Base-by-base conservation (phyloP, 2,329 filamentous ascomycete species). In the Fusarium sp. region DNA sequence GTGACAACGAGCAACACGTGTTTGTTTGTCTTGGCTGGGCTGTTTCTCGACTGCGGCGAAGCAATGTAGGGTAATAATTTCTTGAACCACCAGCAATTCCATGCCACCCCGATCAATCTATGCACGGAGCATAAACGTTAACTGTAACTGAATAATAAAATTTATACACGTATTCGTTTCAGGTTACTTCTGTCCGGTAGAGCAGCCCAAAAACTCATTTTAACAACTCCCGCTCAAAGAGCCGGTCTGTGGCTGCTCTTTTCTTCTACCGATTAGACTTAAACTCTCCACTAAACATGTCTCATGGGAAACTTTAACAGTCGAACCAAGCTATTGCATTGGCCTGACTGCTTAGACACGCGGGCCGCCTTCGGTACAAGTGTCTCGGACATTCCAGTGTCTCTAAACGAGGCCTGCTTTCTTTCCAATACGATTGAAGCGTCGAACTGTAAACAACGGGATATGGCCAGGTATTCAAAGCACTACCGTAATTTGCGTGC, bases 121-220 rank as follows among this genome's bases (percentile, higher is more conserved):
- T 8, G 33, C 30, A 53, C 30, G 23, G 49, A 44, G 36, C 30
- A 41, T 54, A 41, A 42, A 42, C 51, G n/a, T 51, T 23, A 23
- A 23, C 23, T 23, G 23, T 23, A 23, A 23, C 23, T 23, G 23
- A 23, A 23, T 5, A 23, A 23, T 23, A 23, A 11, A 30, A 44
- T 44, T 26, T 38, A 53, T 23, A 49, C 44, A 56, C 49, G 60
- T 68, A 66, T 66, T 69, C 61, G 65, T 69, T 69, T 69, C 65
- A 69, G 65, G 65, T 62, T 66, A 52, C 62, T 46, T 46, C 41
- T 44, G 34, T 45, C 60, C 52, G 45, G 40, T 57, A 57, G 45
- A 57, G 45, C 38, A 26, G n/a, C 31, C 37, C 31, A 56, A 54
- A 63, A 56, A 38, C 44, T 34, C 38, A 30, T 26, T 33, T 12